A percentile compares a stretch with the other conserved stretches of the same genome.
Evolutionary conservation across 2,329 filamentous ascomycete species (phyloP).

Genomic region (Orbilia brochopaga): DNA sequence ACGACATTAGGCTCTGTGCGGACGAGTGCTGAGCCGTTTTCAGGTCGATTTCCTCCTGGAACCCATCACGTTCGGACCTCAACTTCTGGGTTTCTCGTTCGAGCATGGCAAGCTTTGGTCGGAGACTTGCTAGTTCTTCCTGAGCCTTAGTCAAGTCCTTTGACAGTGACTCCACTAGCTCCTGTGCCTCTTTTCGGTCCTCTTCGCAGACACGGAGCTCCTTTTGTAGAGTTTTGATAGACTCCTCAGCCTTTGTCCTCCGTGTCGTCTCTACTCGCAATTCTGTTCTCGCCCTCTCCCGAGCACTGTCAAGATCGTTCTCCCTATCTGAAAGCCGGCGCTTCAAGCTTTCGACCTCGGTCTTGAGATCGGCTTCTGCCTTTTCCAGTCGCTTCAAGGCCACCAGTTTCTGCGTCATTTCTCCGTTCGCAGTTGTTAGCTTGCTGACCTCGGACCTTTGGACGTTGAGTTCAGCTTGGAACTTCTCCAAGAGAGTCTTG

Average conservation of each 20-base stretch:
- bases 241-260: conserved; percentile 77
- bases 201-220: conserved; percentile 78
- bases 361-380: conserved; percentile 79
- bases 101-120: conserved; percentile 68
- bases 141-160: conserved; percentile 74
- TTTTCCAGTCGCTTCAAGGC: conserved; percentile 79
- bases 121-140: conserved; percentile 73
- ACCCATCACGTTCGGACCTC: conserved; percentile 69
- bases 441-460: conserved; percentile 77
- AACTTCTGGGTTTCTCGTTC: conserved; percentile 76
- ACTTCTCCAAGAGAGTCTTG: conserved; percentile 78
- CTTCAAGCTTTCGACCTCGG: conserved; percentile 73
- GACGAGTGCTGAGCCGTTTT: conserved; percentile 85
- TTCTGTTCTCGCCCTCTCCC: conserved; percentile 78
- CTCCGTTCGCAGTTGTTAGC: conserved; percentile 76
- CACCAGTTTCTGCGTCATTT: conserved; percentile 66
- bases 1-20: conserved; percentile 78
- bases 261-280: conserved; percentile 63
- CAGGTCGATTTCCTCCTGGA: conserved; percentile 80
- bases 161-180: conserved; percentile 72
- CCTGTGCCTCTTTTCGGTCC: conserved; percentile 77
- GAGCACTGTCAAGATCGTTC: conserved; percentile 75
- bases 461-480: conserved; percentile 81
- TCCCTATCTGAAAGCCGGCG: conserved; percentile 76
- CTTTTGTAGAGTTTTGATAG: conserved; percentile 73